phyloP scores from a whole-genome alignment of 257 asterid species.

The Rhazya stricta region DNA sequence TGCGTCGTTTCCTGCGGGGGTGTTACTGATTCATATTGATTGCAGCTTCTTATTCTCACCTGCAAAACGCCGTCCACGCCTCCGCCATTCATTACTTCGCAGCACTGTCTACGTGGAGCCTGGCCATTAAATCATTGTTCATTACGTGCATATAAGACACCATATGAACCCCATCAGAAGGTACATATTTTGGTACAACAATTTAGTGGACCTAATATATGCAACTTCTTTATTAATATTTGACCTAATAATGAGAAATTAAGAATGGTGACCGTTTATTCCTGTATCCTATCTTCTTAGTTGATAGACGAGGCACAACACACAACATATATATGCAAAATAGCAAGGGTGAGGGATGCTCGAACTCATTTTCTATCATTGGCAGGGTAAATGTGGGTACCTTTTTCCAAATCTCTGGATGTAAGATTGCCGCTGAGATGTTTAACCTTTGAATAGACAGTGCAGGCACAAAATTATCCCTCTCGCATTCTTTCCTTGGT shows the following conservation, averaged over 20 bases:
- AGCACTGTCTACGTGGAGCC: constrained; percentile 72
- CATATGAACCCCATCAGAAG: neutral
- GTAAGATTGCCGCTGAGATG: constrained; percentile 40
- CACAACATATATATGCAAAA: too few species aligned
- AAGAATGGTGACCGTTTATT: too few species aligned
- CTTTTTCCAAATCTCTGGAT: constrained; percentile 54
- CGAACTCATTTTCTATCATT: too few species aligned
- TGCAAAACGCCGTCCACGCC: constrained; percentile 29
- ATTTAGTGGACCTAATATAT: neutral
- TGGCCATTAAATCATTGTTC: constrained; percentile 18
- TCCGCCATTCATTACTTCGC: constrained; percentile 40
- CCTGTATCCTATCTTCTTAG: too few species aligned
- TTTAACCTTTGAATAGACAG: constrained; percentile 38
- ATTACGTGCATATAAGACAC: neutral
- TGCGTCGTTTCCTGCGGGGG: constrained; percentile 20
- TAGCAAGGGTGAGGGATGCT: too few species aligned
- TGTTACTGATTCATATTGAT: constrained; percentile 51
- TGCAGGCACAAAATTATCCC: constrained; percentile 28
- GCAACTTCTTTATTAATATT: too few species aligned
- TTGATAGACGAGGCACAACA: too few species aligned
- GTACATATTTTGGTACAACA: neutral
- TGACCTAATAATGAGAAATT: too few species aligned
- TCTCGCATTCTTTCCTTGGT: constrained; percentile 24
- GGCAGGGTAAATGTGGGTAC: too few species aligned
- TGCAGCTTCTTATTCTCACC: constrained; percentile 49